Evolutionary conservation across 306 rosid species (phyloP), one percentile per base, ranked within the genome.

Genomic region (Gastrolobium bilobum): DNA sequence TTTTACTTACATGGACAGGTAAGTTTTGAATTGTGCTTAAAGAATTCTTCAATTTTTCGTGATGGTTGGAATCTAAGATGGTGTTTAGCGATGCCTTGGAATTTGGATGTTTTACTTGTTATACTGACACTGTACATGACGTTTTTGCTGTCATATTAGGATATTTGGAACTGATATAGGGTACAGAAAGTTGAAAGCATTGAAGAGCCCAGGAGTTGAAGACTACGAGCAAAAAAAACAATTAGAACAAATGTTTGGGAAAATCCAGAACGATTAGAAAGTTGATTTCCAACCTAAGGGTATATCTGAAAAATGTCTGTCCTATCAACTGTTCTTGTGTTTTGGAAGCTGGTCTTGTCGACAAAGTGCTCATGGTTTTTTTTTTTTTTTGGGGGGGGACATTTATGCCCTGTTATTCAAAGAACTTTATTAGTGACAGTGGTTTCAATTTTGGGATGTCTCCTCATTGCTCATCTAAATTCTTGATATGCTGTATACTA

Each of bases 1-100:
- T 50, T 94, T 94, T 75, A 84, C 92, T 56, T 92, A 94, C 97
- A 92, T 92, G 98, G 95, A 94, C 86, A 58, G 95, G 98, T 89
- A 81, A 71, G 85, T 62, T 79, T 64, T 68, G 60, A 59, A 37
- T 50, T 38, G 43, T 83, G 40, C 79, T 61, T 71, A 7, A 50
- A 65, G 37, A 34, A 58, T 79, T 31, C 26, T 65, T 68, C 53
- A 66, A 37, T 11, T 44, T 64, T 71, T 10, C 5, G 2, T 58
- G 4, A 64, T 76, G 52, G 15, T 65, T 26, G 58, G 39, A 52
- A 53, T 75, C 57, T 46, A 39, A 42, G 44, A 42, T 38, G 48
- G 54, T n/a, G 64, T 26, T 34, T 74, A 10, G 43, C 62, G 10
- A 62, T 71, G 79, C 76, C 54, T 57, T 70, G 66, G 26, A 60